These are phyloP conservation scores for Dentipellis sp. DNA, from an alignment of 768 basidiomycete species.

Conservation along the genomic window DNA sequence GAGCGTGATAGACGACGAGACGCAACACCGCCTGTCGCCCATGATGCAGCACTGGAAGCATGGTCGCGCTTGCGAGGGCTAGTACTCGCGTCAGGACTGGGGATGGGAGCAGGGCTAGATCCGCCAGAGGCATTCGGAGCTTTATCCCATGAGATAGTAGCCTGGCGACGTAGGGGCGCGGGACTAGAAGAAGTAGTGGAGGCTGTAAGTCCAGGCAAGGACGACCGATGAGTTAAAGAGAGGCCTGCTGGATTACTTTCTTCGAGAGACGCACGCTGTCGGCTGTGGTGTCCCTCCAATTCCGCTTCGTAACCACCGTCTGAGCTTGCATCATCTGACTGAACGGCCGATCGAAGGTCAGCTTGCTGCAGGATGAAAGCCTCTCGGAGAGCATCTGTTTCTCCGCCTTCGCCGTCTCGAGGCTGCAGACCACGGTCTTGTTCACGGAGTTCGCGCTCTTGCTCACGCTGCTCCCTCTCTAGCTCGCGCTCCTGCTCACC, in stretches of 20 bases:
- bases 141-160: slow-evolving; percentile 58
- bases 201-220: slow-evolving; percentile 48
- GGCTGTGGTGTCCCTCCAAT: slow-evolving; percentile 49
- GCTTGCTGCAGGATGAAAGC: slow-evolving; percentile 48
- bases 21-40: slow-evolving; percentile 27
- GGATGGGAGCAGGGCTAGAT: slow-evolving; percentile 5
- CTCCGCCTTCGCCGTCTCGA: slow-evolving; percentile 39
- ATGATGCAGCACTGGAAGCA: slow-evolving; percentile 18
- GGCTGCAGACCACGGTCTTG: slow-evolving; percentile 31
- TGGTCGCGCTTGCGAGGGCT: slow-evolving; percentile 50
- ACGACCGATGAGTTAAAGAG: slow-evolving; percentile 43
- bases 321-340: slow-evolving; percentile 65
- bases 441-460: slow-evolving; percentile 30
- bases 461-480: slow-evolving; percentile 37
- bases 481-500: slow-evolving; percentile 59
- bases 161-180: slow-evolving; percentile 57
- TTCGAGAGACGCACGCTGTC: slow-evolving; percentile 66
- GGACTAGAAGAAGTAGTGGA: slow-evolving; percentile 66
- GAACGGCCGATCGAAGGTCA: slow-evolving; percentile 47
- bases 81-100: slow-evolving; percentile 45
- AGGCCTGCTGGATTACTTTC: slow-evolving; percentile 28
- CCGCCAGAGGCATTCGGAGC: slow-evolving; percentile 45
- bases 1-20: slow-evolving; percentile 81
- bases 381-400: slow-evolving; percentile 39
- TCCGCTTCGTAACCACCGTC: slow-evolving; percentile 83